A percentile compares a stretch with the other conserved stretches of the same genome.
Conservation (phyloP, 768 basidiomycete species). For the Tremella mesenterica region DNA sequence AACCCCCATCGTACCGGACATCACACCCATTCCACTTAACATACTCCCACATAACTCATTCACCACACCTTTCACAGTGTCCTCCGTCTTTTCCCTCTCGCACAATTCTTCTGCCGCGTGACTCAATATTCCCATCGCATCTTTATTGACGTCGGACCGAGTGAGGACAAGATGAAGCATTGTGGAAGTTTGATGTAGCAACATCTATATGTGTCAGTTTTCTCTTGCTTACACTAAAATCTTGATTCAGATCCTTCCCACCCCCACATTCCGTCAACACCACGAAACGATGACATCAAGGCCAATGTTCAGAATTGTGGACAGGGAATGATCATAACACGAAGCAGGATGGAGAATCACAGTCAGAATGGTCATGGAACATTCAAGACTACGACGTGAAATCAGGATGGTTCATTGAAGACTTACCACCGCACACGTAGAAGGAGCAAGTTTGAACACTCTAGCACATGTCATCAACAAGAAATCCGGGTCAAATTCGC, state of each 20-base stretch:
- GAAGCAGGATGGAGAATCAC: too few relatives aligned
- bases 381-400: too few relatives aligned
- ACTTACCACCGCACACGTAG: not conserved
- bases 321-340: too few relatives aligned
- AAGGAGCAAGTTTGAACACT: conserved; percentile 5
- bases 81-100: conserved; percentile 4
- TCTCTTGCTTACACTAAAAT: too few relatives aligned
- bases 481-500: conserved; percentile 23
- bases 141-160: conserved; percentile 16
- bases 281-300: too few relatives aligned
- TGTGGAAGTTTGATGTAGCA: conserved; percentile 27
- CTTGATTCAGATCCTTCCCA: too few relatives aligned
- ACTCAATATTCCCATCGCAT: conserved; percentile 4
- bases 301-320: too few relatives aligned
- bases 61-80: conserved; percentile 18
- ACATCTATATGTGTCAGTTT: conserved; percentile 4
- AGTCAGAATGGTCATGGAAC: too few relatives aligned
- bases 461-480: conserved; percentile 9
- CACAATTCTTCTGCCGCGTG: conserved; percentile 7
- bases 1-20: conserved; percentile 10
- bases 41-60: conserved; percentile 17
- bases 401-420: not conserved
- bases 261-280: too few relatives aligned
- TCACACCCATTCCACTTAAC: conserved; percentile 13
- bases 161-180: conserved; percentile 19